Evolutionary conservation across 1,284 basidiomycete species (phyloP).

Genomic region (Xanthoconium separans): DNA sequence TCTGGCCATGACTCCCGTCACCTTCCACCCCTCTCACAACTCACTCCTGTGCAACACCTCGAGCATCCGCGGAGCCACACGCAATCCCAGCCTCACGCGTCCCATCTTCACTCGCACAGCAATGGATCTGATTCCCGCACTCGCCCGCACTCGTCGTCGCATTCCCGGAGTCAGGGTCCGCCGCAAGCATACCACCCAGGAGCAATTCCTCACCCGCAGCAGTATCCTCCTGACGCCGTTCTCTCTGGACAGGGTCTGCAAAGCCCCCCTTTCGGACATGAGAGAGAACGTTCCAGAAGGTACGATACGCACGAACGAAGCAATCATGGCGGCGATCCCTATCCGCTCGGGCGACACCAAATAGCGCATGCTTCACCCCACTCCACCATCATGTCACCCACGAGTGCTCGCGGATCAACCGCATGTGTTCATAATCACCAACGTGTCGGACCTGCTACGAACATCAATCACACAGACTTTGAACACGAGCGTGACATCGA

Average conservation of each 20-base stretch:
- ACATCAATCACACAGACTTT: slow-evolving; percentile 47
- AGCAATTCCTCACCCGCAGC: slow-evolving; percentile 36
- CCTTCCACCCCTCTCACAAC: slow-evolving; percentile 47
- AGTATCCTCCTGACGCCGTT: slow-evolving; percentile 43
- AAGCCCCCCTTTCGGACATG: slow-evolving; percentile 47
- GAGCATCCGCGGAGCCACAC: slow-evolving; percentile 36
- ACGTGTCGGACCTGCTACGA: slow-evolving; percentile 60
- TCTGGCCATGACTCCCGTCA: slow-evolving; percentile 46
- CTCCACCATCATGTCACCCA: slow-evolving; percentile 34
- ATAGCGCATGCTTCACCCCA: slow-evolving; percentile 41
- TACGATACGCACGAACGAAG: slow-evolving; percentile 40
- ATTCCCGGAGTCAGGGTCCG: slow-evolving; percentile 39
- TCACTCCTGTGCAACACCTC: slow-evolving; percentile 43
- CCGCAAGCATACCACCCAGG: slow-evolving; percentile 35
- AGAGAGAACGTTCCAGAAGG: slow-evolving; percentile 45
- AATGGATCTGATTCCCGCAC: slow-evolving; percentile 38
- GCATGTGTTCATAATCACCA: slow-evolving; percentile 60
- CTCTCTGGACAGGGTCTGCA: slow-evolving; percentile 45
- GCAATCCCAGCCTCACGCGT: slow-evolving; percentile 40
- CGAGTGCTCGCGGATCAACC: slow-evolving; percentile 33
- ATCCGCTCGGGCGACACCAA: slow-evolving; percentile 32
- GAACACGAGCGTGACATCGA: slow-evolving; percentile 44
- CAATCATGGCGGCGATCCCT: slow-evolving; percentile 29
- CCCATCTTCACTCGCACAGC: slow-evolving; percentile 35
- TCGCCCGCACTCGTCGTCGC: slow-evolving; percentile 46